Evolutionary conservation across 306 rosid species (phyloP), one percentile per base, ranked within the genome.

Genomic region (Prunus davidiana): DNA sequence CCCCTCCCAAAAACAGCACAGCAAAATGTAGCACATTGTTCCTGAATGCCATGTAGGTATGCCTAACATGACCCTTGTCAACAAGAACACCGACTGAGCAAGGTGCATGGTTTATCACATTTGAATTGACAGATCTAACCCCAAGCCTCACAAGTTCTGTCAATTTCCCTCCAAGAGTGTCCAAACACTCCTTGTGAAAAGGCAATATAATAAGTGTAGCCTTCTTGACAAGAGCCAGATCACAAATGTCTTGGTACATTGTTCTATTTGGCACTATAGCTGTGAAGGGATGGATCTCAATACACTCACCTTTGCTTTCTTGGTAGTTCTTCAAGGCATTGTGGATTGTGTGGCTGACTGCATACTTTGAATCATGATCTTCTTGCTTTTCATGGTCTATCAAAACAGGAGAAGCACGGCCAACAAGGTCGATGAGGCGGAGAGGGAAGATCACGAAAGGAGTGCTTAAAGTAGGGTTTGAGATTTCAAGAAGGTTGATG

Each of bases 11-110:
- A 66, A 92, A 94, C 58, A 94, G 34, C 49, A 94, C 51, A 0
- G 75, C 92, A 0, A 87, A 51, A 5, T 69, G 71, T 7, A 64
- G 66, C 5, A 19, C 30, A 0, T 12, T 6, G 54, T 60, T 41
- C 0, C 81, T 19, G 25, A 71, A 55, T 1, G 83, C 69, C 0
- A 60, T 0, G 12, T 34, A 0, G 2, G 58, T 57, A 25, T 13
- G 70, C 11, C 73, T 64, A 13, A 81, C 34, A 57, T 32, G 28
- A n/a, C 87, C 82, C 54, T 84, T 90, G 45, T 94, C 93, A 5
- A 92, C 91, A 4, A 94, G 76, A 49, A 94, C 76, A n/a, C 90
- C 98, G 7, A 92, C 80, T 0, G 98, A 87, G 64, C 97, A 94
- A 61, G 98, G 98, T 0, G 98, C 90, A 19, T 87, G 83, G 0